Conservation (phyloP, 495 filamentous ascomycete species). For the Rusavskia elegans region DNA sequence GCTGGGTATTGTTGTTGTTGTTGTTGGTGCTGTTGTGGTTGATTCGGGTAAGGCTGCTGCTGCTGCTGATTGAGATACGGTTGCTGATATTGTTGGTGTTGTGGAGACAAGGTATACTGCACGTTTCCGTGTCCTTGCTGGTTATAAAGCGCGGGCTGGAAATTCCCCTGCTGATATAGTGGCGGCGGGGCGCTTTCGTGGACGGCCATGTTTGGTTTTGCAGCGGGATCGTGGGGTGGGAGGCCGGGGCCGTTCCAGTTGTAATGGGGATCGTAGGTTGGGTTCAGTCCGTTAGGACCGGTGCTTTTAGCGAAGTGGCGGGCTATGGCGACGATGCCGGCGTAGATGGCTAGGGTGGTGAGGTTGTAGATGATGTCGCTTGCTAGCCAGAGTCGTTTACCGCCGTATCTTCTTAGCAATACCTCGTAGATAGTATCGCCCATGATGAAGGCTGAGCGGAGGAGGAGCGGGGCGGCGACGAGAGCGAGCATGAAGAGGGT, state of each 20-base stretch:
- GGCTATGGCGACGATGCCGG: neutral
- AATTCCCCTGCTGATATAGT: neutral
- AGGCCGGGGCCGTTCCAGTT: neutral
- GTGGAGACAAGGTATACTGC: neutral
- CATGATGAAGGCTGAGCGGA: neutral
- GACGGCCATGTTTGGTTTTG: neutral
- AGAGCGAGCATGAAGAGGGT: neutral
- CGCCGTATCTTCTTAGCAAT: neutral
- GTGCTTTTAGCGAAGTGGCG: neutral
- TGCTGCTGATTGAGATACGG: neutral
- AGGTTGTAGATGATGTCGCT: neutral
- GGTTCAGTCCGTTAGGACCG: neutral
- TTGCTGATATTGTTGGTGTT: neutral
- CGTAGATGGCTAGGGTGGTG: neutral
- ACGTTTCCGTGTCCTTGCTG: neutral
- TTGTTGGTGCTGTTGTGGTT: too few species aligned
- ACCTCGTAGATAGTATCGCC: neutral
- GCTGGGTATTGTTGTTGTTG: too few species aligned
- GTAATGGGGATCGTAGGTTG: neutral
- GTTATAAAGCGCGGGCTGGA: neutral
- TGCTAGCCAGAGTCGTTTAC: neutral
- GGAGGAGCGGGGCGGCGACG: neutral
- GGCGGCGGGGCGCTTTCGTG: neutral
- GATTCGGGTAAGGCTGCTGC: too few species aligned
- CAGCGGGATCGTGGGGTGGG: neutral